Conservation (phyloP, 2,329 filamentous ascomycete species). For the Ophiostoma sp. region DNA sequence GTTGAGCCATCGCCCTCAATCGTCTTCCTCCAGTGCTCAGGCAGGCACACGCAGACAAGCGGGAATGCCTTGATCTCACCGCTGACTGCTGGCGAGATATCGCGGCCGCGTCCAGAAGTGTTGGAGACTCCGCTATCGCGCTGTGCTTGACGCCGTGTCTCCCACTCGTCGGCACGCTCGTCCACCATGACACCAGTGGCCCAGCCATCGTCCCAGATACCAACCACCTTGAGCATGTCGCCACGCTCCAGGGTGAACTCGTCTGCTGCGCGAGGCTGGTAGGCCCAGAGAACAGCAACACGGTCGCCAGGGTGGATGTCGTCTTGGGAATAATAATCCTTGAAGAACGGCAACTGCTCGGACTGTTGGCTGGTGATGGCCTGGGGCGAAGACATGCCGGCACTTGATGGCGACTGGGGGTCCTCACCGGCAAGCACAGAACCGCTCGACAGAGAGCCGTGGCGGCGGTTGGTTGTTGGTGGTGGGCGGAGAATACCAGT, state of each 20-base stretch:
- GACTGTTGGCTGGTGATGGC: constrained; percentile 83
- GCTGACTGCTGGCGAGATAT: constrained; percentile 56
- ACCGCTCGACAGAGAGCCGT: constrained; percentile 83
- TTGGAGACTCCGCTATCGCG: constrained; percentile 92
- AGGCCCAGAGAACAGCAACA: constrained; percentile 91
- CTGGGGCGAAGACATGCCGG: constrained; percentile 75
- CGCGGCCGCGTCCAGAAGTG: constrained; percentile 56
- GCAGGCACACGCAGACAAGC: constrained; percentile 89
- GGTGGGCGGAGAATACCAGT: constrained; percentile 53
- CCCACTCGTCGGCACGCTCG: constrained; percentile 84
- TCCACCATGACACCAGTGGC: constrained; percentile 82
- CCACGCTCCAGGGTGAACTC: constrained; percentile 91
- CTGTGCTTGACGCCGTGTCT: constrained; percentile 67
- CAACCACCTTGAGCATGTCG: constrained; percentile 96
- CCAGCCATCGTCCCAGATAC: constrained; percentile 99
- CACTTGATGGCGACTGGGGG: constrained; percentile 67
- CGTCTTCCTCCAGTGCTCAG: constrained; percentile 93
- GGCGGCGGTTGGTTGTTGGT: constrained; percentile 58
- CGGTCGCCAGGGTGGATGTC: constrained; percentile 89
- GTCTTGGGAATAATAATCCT: constrained; percentile 97
- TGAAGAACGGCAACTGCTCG: constrained; percentile 93
- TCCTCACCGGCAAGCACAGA: constrained; percentile 68
- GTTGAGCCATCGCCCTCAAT: constrained; percentile 81
- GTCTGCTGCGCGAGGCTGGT: constrained; percentile 86
- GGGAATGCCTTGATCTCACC: constrained; percentile 98